Base-by-base conservation (phyloP, 75 land plant species). In the Adiantum capillusveneris region DNA sequence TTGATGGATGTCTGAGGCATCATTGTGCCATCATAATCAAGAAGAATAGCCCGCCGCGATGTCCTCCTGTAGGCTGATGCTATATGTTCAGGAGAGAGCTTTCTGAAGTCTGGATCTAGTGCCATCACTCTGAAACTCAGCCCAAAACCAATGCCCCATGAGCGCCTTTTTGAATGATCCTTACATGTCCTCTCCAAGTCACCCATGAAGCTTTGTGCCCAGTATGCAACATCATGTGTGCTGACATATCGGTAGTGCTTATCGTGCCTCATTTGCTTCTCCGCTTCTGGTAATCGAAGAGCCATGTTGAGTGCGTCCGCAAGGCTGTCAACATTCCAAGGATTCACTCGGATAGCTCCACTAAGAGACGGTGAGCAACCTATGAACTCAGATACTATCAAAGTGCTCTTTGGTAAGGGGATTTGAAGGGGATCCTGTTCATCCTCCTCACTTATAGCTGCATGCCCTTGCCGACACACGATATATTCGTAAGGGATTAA, bases 11-110 rank as follows among this genome's bases (percentile, higher is more conserved):
- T 29, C 21, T 68, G 68, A 2, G 81, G 70, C 70, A 75, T 65
- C 63, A 79, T 34, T 13, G 81, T 79, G 19, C 81, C 81, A 74
- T 79, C 81, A 61, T 79, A 79, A 58, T 79, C 81, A 44, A 79
- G 60, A 37, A 79, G 46, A 19, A 79, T 70, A 3, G 74, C 81
- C 30, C 81, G 27, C 57, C 60, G 41, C 1, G 24, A 46, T 14
- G 73, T 57, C 58, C 73, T 62, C 65, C 54, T 39, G 60, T 79
- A 79, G 0, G 78, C 74, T 17, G 74, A 57, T 5, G 66, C 70
- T 28, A 79, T 79, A 34, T 53, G 48, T 22, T 79, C 81, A 0
- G 65, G 63, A 0, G 53, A 53, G 1, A 79, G 69, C 58, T 75
- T 79, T 56, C 73, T 65, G 60, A 79, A 79, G 49, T 66, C 70